Evolutionary conservation across 768 basidiomycete species (phyloP).

Genomic region (Suillus cothurnatus): DNA sequence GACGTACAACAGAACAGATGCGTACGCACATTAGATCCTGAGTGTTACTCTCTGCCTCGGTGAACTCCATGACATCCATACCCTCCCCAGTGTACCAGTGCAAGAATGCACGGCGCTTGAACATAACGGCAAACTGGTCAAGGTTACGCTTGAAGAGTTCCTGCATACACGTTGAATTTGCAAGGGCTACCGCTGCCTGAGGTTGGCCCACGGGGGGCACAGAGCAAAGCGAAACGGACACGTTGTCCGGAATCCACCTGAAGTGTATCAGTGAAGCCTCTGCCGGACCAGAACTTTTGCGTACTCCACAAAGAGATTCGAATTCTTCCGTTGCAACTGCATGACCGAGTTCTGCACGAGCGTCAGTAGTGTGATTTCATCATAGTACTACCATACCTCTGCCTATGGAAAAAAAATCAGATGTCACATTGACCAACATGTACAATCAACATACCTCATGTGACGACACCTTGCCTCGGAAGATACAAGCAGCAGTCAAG

Average conservation of each 20-base stretch:
- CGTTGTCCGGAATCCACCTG: conserved; percentile 91
- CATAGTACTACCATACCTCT: conserved; percentile 44
- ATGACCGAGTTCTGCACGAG: conserved; percentile 60
- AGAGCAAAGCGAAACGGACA: conserved; percentile 80
- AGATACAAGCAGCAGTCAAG: conserved; percentile 85
- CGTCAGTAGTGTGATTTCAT: conserved; percentile 9
- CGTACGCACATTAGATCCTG: conserved; percentile 74
- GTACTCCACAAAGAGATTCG: conserved; percentile 78
- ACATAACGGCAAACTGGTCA: conserved; percentile 79
- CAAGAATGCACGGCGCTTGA: conserved; percentile 81
- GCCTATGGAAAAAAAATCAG: conserved; percentile 37
- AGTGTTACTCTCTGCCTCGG: conserved; percentile 84
- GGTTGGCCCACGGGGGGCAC: conserved; percentile 82
- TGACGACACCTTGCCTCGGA: conserved; percentile 80
- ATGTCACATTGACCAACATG: not conserved
- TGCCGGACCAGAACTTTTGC: conserved; percentile 20
- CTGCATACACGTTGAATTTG: conserved; percentile 84
- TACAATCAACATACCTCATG: conserved; percentile 61
- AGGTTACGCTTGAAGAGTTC: conserved; percentile 81
- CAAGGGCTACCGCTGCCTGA: conserved; percentile 69
- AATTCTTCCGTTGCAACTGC: conserved; percentile 77
- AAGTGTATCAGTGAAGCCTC: conserved; percentile 11
- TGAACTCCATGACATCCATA: conserved; percentile 84
- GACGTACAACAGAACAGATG: not conserved
- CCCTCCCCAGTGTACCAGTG: conserved; percentile 93